phyloP scores from a whole-genome alignment of 2,329 filamentous ascomycete genomes.

The Fusarium haematococcum region DNA sequence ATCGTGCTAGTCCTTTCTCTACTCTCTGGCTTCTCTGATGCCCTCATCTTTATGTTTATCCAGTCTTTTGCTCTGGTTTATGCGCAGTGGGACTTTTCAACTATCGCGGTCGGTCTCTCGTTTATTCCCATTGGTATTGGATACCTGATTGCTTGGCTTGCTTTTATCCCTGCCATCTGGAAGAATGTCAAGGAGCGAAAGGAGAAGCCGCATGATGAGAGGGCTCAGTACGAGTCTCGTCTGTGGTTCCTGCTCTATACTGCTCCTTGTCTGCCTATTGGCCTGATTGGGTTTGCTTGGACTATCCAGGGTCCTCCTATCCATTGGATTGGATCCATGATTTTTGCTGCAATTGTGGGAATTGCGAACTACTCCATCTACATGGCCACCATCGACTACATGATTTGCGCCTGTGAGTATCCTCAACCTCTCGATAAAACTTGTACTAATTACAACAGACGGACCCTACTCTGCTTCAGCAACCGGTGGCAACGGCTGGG shows the following conservation, averaged over 20 bases:
- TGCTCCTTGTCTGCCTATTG: constrained; percentile 71
- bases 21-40: constrained; percentile 78
- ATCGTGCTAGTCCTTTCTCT: constrained; percentile 79
- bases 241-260: constrained; percentile 74
- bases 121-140: constrained; percentile 76
- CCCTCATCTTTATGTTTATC: constrained; percentile 82
- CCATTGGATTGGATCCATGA: constrained; percentile 76
- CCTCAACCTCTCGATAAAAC: fast-evolving
- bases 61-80: constrained; percentile 78
- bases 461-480: constrained; percentile 80
- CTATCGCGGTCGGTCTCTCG: constrained; percentile 66
- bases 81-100: constrained; percentile 72
- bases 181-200: constrained; percentile 64
- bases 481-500: constrained; percentile 81
- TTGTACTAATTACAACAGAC: constrained; percentile 21
- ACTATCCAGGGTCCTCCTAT: constrained; percentile 72
- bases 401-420: constrained; percentile 54
- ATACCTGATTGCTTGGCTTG: constrained; percentile 71
- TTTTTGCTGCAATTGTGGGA: constrained; percentile 74
- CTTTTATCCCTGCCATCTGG: constrained; percentile 68
- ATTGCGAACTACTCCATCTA: constrained; percentile 82
- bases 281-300: constrained; percentile 78
- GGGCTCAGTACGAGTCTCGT: constrained; percentile 76
- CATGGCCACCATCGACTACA: constrained; percentile 83
- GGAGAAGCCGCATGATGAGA: constrained; percentile 64